A percentile compares a stretch with the other conserved stretches of the same genome.
These are phyloP conservation scores for Xerocomus potaroensis DNA, from an alignment of 768 basidiomycete species.

Conservation along the genomic window DNA sequence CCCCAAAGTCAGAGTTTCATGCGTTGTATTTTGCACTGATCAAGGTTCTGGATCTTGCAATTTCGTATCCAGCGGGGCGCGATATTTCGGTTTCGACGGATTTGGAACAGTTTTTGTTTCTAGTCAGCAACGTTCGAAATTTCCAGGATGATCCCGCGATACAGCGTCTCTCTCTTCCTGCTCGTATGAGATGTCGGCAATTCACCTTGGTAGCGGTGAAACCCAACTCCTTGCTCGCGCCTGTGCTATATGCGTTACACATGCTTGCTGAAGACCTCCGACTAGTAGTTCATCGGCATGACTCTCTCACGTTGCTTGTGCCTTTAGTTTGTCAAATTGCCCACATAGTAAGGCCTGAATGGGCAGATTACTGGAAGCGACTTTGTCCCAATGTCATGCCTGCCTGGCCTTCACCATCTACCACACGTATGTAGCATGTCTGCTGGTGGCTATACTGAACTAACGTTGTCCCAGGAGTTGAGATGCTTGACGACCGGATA, in stretches of 20 bases:
- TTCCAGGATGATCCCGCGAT: slow-evolving; percentile 62
- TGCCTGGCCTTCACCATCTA: slow-evolving; percentile 54
- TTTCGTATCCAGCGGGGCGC: slow-evolving; percentile 24
- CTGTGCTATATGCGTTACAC: slow-evolving; percentile 72
- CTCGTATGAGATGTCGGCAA: slow-evolving; percentile 23
- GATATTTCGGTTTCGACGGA: slow-evolving; percentile 20
- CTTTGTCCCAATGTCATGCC: slow-evolving; percentile 59
- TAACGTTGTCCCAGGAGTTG: slow-evolving; percentile 33
- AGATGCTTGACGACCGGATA: slow-evolving; percentile 61
- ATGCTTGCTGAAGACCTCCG: slow-evolving; percentile 70
- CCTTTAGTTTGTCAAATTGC: slow-evolving; percentile 63
- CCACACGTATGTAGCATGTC: slow-evolving; percentile 20
- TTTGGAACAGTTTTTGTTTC: slow-evolving; percentile 47
- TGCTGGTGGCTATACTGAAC: not conserved
- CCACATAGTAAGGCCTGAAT: slow-evolving; percentile 67
- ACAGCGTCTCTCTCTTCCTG: slow-evolving; percentile 39
- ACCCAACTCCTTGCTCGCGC: slow-evolving; percentile 48
- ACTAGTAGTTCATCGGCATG: slow-evolving; percentile 51
- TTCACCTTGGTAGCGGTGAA: slow-evolving; percentile 22
- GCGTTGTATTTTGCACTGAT: slow-evolving; percentile 53
- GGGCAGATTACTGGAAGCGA: slow-evolving; percentile 92
- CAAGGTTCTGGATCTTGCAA: slow-evolving; percentile 38
- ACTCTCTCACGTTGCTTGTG: slow-evolving; percentile 52
- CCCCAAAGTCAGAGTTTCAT: slow-evolving; percentile 50
- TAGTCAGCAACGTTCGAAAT: slow-evolving; percentile 40